Evolutionary conservation across 139 green algal genomes (phyloP), one percentile per base, ranked within the genome.

Genomic region (Ettlia oleoabundans): DNA sequence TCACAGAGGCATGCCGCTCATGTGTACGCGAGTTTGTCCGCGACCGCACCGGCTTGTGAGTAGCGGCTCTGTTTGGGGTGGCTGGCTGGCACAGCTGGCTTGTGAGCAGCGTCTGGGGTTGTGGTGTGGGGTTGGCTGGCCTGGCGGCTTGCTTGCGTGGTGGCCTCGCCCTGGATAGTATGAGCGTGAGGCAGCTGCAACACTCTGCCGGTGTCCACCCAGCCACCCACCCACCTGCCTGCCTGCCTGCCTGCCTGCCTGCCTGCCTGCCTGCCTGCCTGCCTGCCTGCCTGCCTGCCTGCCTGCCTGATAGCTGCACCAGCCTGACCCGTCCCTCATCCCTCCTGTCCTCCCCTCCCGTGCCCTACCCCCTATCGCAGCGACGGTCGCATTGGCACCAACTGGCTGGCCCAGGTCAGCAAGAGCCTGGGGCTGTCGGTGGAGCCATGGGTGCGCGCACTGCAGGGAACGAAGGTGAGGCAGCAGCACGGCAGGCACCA

Each of bases 11-110:
- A 2, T 91, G 58, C 87, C 88, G 97, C 43, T 78, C 73, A 13
- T 86, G 67, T 53, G 94, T 99, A 30, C 40, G 85, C 53, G 90
- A 95, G 68, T 99, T 99, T 87, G 97, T 99, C 4, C 88, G 90
- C 32, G 92, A 95, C 83, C 92, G 92, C 78, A 93, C 89, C 41
- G 93, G 93, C 64, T 86, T 98, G 67, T 75, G 67, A 75, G 67
- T 75, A 10, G 55, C 55, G 9, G 55, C 55, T 24, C 47, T 65
- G 55, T 10, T 15, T 15, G 10, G 10, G 13, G 47, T 58, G 15
- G 15, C 47, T 58, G 13, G 13, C 15, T 58, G 10, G 47, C 15
- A 15, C 15, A 15, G n/a, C n/a, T n/a, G n/a, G n/a, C n/a, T n/a
- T n/a, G n/a, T n/a, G n/a, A n/a, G n/a, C n/a, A n/a, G n/a, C n/a